Base-by-base conservation (phyloP, 2,329 filamentous ascomycete genomes). In the Trichophyton rubrum region DNA sequence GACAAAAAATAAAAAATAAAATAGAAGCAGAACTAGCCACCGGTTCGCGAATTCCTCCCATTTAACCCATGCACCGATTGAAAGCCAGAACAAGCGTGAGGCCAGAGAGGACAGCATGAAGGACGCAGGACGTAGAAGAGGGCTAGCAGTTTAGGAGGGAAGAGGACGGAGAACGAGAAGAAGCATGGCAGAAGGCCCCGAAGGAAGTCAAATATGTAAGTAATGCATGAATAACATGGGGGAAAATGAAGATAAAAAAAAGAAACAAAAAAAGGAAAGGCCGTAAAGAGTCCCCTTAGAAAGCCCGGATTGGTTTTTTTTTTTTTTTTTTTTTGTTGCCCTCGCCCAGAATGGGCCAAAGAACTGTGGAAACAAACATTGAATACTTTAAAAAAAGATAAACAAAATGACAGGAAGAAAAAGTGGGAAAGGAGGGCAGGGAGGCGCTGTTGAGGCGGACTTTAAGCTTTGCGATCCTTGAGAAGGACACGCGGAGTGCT, bases 401-500 rank as follows among this genome's bases (percentile, higher is more conserved):
- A 43, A 53, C 33, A 40, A 53, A 59, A 27, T 41, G 45, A 45
- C 35, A 35, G 41, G 9, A 45, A 56, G 15, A 38, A 41, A 53
- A 60, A 35, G 35, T 53, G 24, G 24, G 58, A 53, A 47, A 56
- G 8, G 56, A 35, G 33, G 15, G 24, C n/a, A 30, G 27, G 6
- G 27, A 30, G 27, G 27, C 27, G 33, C 7, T 13, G 33, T 38
- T 6, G 33, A 13, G 33, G 47, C 15, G 33, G 55, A 11, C 47
- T 24, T 24, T 47, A 57, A 27, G 22, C 51, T 59, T 62, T 68
- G 45, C 74, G 74, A 62, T 77, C 74, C 64, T 73, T 51, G 22
- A 51, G 20, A 15, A 51, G 45, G 20, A 24, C 70, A 62, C 75
- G 70, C 58, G 76, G 75, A 58, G 72, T 67, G 49, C 68, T 71